Evolutionary conservation across 371 early-diverging fungal genomes (phyloP).

Genomic region (Lichtheimia corymbifera): DNA sequence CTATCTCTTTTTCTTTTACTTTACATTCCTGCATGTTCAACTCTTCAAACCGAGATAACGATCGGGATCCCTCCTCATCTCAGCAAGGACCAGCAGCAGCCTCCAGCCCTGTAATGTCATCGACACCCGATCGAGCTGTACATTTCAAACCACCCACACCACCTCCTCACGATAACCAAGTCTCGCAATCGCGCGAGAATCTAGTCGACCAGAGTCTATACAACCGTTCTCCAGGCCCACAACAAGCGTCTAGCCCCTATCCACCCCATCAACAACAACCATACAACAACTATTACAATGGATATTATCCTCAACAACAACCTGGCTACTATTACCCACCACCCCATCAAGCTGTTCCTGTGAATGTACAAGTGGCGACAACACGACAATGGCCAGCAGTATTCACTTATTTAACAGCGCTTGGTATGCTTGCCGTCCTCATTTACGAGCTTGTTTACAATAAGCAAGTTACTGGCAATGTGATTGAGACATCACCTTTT

Average conservation of each 20-base stretch:
- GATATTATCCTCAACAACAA: background rate
- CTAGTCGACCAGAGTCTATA: background rate
- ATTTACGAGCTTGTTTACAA: conserved; percentile 57
- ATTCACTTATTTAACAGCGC: conserved; percentile 2
- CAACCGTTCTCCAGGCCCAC: background rate
- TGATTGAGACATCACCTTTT: conserved; percentile 55
- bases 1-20: no score
- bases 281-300: conserved; percentile 3
- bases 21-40: no score
- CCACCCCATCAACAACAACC: conserved; percentile 3
- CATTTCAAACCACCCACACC: conserved; percentile 1
- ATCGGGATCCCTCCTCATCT: no score
- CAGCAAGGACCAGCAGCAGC: no score
- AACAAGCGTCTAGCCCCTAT: background rate
- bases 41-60: no score
- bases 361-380: background rate
- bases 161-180: conserved; percentile 4
- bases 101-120: background rate
- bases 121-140: background rate
- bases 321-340: conserved; percentile 7
- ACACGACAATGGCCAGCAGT: conserved; percentile 10
- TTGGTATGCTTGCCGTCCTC: conserved; percentile 50
- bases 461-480: conserved; percentile 48
- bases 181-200: conserved; percentile 9
- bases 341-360: conserved; percentile 4